A percentile compares a stretch with the other conserved stretches of the same genome.
Conservation (phyloP, 441 rosid genomes). For the Theobroma grandiflorum region DNA sequence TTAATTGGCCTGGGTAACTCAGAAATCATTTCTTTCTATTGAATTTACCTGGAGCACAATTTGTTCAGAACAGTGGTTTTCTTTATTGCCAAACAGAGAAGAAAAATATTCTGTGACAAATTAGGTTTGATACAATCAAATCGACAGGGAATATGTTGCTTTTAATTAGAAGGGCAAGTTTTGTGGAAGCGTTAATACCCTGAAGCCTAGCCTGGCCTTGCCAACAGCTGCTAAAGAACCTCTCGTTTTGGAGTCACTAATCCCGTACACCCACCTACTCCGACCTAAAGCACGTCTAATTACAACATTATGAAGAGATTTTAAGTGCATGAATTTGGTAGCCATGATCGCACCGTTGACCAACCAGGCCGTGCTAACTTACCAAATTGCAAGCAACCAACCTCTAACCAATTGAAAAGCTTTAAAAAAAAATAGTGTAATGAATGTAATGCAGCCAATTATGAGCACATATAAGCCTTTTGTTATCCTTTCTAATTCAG, state of each 20-base stretch:
- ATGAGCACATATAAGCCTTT: neutral
- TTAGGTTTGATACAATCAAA: neutral
- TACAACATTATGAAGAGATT: constrained; percentile 11
- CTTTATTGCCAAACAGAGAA: neutral
- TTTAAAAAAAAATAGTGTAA: neutral
- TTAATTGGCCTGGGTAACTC: neutral
- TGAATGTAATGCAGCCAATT: neutral
- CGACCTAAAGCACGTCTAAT: constrained; percentile 14
- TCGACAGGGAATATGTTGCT: neutral
- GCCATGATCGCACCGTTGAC: constrained; percentile 28
- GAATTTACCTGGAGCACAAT: constrained; percentile 16
- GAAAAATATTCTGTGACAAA: neutral
- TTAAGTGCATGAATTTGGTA: constrained; percentile 18
- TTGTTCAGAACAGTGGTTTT: neutral
- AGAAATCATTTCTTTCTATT: neutral
- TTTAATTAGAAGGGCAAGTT: neutral
- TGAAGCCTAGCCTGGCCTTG: neutral
- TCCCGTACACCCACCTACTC: neutral
- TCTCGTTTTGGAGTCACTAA: neutral
- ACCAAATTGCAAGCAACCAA: constrained; percentile 34
- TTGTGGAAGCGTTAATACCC: neutral
- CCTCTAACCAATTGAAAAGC: constrained; percentile 17
- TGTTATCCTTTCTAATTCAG: constrained; percentile 15
- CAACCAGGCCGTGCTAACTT: constrained; percentile 19
- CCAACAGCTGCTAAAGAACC: neutral